phyloP scores from a whole-genome alignment of 805 yeast genomes.

The Yarrowia divulgata region DNA sequence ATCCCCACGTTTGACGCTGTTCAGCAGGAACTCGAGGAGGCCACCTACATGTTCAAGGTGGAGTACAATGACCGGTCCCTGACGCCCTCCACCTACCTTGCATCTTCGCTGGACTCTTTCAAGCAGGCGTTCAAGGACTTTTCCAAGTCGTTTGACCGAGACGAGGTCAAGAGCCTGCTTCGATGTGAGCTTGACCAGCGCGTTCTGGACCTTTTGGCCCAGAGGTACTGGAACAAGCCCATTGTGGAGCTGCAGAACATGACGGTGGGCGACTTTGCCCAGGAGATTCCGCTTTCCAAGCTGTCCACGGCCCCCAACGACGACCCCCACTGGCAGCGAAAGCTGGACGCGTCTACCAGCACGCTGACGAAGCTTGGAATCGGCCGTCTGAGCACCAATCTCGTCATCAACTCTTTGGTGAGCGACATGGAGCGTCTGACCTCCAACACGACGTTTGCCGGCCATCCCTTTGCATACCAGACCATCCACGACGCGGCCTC shows the following conservation, averaged over 20 bases:
- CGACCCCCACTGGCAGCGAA: constrained; percentile 85
- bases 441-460: constrained; percentile 74
- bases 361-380: constrained; percentile 90
- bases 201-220: constrained; percentile 84
- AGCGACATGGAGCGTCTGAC: constrained; percentile 79
- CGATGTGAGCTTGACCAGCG: constrained; percentile 88
- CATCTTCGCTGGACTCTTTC: constrained; percentile 86
- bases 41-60: constrained; percentile 90
- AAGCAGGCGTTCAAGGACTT: constrained; percentile 88
- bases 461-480: constrained; percentile 84
- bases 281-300: constrained; percentile 62
- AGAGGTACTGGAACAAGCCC: constrained; percentile 88
- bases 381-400: constrained; percentile 84
- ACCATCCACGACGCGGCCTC: constrained; percentile 86
- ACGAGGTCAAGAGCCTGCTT: constrained; percentile 77
- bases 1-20: constrained; percentile 87
- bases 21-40: constrained; percentile 90
- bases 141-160: constrained; percentile 79
- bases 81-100: constrained; percentile 93
- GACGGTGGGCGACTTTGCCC: constrained; percentile 39
- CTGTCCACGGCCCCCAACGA: constrained; percentile 65
- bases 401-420: constrained; percentile 80
- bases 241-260: constrained; percentile 46
- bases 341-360: constrained; percentile 82
- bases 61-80: constrained; percentile 94